These are phyloP conservation scores for Ophiostoma triangulosporum DNA, from an alignment of 2,329 filamentous ascomycete genomes.

Conservation along the genomic window DNA sequence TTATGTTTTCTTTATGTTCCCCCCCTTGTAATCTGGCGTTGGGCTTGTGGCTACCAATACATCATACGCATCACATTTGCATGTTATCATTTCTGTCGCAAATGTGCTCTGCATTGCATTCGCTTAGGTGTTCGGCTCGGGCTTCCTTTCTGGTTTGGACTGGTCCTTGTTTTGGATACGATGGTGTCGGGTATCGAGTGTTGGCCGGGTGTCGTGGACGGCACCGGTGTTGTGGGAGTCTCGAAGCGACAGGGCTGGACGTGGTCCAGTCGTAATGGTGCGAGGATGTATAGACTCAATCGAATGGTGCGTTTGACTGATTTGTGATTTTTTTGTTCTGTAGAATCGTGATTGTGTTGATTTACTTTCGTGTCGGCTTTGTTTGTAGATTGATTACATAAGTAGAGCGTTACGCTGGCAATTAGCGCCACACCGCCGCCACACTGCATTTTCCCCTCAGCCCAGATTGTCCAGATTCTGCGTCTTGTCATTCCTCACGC, in stretches of 20 bases:
- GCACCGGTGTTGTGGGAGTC: too few relatives aligned
- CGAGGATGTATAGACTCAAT: too few relatives aligned
- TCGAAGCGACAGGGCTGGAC: too few relatives aligned
- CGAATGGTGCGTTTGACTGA: too few relatives aligned
- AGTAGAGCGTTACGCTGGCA: too few relatives aligned
- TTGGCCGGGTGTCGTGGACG: too few relatives aligned
- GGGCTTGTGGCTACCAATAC: neutral
- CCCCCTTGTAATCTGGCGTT: neutral
- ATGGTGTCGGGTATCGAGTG: slow-evolving; percentile 2
- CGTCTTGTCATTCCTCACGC: too few relatives aligned
- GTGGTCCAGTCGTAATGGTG: too few relatives aligned
- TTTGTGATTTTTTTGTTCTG: slow-evolving; percentile 3
- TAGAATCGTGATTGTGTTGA: too few relatives aligned
- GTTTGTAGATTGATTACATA: neutral
- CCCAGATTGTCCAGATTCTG: too few relatives aligned
- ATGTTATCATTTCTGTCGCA: neutral
- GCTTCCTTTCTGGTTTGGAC: neutral
- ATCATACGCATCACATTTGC: slow-evolving; percentile 7
- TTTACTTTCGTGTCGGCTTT: neutral
- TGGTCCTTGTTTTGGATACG: neutral
- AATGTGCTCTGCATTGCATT: slow-evolving; percentile 11
- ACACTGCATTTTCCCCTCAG: too few relatives aligned
- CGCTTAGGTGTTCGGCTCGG: slow-evolving; percentile 5
- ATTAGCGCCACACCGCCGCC: too few relatives aligned
- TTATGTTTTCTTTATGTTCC: neutral